Conservation (phyloP, 805 yeast species). For the Wickerhamomyces alni region DNA sequence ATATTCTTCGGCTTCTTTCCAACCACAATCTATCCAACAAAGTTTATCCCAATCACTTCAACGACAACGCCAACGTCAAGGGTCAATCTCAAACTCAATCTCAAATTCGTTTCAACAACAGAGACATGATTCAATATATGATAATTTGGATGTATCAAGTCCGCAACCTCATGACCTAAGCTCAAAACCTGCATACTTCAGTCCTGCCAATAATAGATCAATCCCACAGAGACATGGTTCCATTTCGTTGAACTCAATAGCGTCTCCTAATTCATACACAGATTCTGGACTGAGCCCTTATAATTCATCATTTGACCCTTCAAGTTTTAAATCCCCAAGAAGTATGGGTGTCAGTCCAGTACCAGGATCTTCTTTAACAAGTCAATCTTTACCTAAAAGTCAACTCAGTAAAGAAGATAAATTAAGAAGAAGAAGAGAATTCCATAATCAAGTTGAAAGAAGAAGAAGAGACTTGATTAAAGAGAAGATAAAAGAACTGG, state of each 20-base stretch:
- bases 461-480: slow-evolving; percentile 87
- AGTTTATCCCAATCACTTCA: slow-evolving; percentile 3
- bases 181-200: slow-evolving; percentile 18
- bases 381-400: slow-evolving; percentile 24
- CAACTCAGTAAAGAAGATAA: slow-evolving; percentile 58
- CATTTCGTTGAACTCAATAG: background rate
- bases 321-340: slow-evolving; percentile 25
- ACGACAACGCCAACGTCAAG: slow-evolving; percentile 2
- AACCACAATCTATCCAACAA: slow-evolving; percentile 11
- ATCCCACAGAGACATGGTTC: slow-evolving; percentile 9
- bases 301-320: slow-evolving; percentile 19
- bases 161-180: slow-evolving; percentile 9
- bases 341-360: slow-evolving; percentile 20
- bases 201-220: slow-evolving; percentile 17
- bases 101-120: slow-evolving; percentile 1
- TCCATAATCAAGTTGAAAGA: slow-evolving; percentile 92
- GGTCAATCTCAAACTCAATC: background rate
- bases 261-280: slow-evolving; percentile 12
- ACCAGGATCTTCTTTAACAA: slow-evolving; percentile 23
- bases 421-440: slow-evolving; percentile 71
- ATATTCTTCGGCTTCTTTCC: slow-evolving; percentile 15
- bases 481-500: slow-evolving; percentile 80
- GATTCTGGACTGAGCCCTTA: slow-evolving; percentile 22
- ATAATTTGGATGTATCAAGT: slow-evolving; percentile 16
- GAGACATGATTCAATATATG: slow-evolving; percentile 19